Conservation (phyloP, 441 rosid species). For the Flueggea neowawraea region DNA sequence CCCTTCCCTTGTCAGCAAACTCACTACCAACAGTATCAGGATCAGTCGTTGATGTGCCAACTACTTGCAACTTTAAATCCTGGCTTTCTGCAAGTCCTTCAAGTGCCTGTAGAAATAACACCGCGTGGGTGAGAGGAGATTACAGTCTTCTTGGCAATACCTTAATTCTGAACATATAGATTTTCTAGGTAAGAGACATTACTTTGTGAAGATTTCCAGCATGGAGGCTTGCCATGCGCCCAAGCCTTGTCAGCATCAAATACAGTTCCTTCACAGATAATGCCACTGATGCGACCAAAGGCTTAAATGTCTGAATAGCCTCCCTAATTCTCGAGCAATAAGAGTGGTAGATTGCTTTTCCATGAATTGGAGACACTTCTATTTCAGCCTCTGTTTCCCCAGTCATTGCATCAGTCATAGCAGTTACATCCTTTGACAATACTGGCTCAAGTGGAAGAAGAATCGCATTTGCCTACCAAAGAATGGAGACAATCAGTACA, state of each 20-base stretch:
- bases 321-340: slow-evolving; percentile 76
- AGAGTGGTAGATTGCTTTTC: slow-evolving; percentile 94
- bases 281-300: slow-evolving; percentile 56
- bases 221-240: slow-evolving; percentile 87
- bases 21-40: slow-evolving; percentile 38
- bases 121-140: slow-evolving; percentile 7
- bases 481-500: slow-evolving; percentile 19
- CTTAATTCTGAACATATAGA: slow-evolving; percentile 2
- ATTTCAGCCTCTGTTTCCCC: slow-evolving; percentile 72
- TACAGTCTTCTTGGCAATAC: slow-evolving; percentile 4
- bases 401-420: slow-evolving; percentile 83
- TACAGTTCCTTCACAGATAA: slow-evolving; percentile 64
- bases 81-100: slow-evolving; percentile 80
- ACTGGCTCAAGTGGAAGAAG: slow-evolving; percentile 81
- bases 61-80: slow-evolving; percentile 59
- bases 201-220: slow-evolving; percentile 92
- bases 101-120: slow-evolving; percentile 46
- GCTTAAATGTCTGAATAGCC: slow-evolving; percentile 64
- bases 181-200: slow-evolving; percentile 13
- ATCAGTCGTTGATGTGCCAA: slow-evolving; percentile 48
- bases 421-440: slow-evolving; percentile 85
- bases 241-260: slow-evolving; percentile 71
- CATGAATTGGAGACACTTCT: slow-evolving; percentile 89
- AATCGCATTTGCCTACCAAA: slow-evolving; percentile 68
- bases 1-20: slow-evolving; percentile 41